phyloP scores from a whole-genome alignment of 1,139 yeast genomes.

The Geotrichum klebahnii region DNA sequence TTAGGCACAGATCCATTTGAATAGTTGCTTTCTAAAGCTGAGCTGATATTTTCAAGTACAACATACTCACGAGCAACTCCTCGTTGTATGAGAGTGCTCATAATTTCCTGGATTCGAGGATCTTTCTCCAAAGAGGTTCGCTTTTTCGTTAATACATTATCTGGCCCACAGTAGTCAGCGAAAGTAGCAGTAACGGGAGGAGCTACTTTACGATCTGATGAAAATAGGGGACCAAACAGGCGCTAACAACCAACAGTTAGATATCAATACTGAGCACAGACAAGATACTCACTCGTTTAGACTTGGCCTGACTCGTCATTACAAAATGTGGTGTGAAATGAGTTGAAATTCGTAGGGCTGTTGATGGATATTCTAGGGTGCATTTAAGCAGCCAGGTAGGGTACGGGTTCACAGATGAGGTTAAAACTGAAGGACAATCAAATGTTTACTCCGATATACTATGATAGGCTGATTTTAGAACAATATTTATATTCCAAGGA shows the following conservation, averaged over 20 bases:
- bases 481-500: no score
- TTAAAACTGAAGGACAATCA: no score
- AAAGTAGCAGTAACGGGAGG: background rate
- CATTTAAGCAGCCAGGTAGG: no score
- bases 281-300: constrained; percentile 7
- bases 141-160: background rate
- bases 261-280: background rate
- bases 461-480: no score
- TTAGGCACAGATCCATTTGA: constrained; percentile 35
- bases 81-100: background rate
- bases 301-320: constrained; percentile 7
- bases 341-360: background rate
- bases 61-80: constrained; percentile 13
- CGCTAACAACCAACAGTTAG: constrained; percentile 9
- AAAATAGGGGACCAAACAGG: constrained; percentile 9
- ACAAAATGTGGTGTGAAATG: background rate
- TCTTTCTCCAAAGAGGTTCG: background rate
- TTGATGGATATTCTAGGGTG: background rate
- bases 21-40: constrained; percentile 36
- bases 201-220: background rate
- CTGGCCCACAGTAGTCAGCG: background rate
- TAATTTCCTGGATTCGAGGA: background rate
- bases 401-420: no score
- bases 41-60: constrained; percentile 14
- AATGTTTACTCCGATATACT: no score